phyloP scores from a whole-genome alignment of 2,329 filamentous ascomycete species.

The Reticulascus tulasneorum region DNA sequence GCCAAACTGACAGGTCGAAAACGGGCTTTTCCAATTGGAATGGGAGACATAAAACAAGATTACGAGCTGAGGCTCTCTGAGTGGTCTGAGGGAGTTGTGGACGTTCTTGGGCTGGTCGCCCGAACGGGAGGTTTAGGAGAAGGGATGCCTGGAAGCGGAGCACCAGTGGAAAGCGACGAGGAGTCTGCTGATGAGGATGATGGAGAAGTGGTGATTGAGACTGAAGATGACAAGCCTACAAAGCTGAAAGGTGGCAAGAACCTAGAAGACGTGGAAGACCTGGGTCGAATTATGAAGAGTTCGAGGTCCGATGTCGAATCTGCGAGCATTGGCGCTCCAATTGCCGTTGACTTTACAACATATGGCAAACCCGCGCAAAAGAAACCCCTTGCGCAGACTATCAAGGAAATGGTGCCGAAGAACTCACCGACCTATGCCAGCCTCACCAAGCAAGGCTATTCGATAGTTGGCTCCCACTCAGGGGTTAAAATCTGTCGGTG shows the following conservation, averaged over 20 bases:
- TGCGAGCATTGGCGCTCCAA: slow-evolving; percentile 30
- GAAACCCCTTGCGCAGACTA: slow-evolving; percentile 35
- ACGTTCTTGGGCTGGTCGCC: slow-evolving; percentile 63
- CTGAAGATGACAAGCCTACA: slow-evolving; percentile 40
- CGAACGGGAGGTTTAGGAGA: slow-evolving; percentile 57
- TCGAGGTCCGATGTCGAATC: slow-evolving; percentile 30
- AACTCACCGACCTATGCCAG: slow-evolving; percentile 83
- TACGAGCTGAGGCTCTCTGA: slow-evolving; percentile 63
- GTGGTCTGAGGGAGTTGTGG: slow-evolving; percentile 72
- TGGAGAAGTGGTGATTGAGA: slow-evolving; percentile 46
- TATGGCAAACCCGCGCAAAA: slow-evolving; percentile 52
- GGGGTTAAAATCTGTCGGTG: slow-evolving; percentile 97
- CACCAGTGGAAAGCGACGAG: slow-evolving; percentile 79
- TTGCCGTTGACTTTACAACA: slow-evolving; percentile 85
- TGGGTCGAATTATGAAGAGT: slow-evolving; percentile 61
- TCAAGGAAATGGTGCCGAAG: slow-evolving; percentile 93
- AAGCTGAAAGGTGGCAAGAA: slow-evolving; percentile 32
- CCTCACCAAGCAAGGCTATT: slow-evolving; percentile 94
- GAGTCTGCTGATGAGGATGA: slow-evolving; percentile 61
- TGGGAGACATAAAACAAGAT: slow-evolving; percentile 81
- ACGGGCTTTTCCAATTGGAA: slow-evolving; percentile 81
- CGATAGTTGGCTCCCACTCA: slow-evolving; percentile 90
- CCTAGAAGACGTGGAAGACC: slow-evolving; percentile 80
- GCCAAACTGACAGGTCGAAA: slow-evolving; percentile 86
- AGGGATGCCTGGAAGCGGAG: slow-evolving; percentile 73